These are phyloP conservation scores for Nevesoporus exiguus DNA, from an alignment of 768 basidiomycete genomes.

Conservation along the genomic window DNA sequence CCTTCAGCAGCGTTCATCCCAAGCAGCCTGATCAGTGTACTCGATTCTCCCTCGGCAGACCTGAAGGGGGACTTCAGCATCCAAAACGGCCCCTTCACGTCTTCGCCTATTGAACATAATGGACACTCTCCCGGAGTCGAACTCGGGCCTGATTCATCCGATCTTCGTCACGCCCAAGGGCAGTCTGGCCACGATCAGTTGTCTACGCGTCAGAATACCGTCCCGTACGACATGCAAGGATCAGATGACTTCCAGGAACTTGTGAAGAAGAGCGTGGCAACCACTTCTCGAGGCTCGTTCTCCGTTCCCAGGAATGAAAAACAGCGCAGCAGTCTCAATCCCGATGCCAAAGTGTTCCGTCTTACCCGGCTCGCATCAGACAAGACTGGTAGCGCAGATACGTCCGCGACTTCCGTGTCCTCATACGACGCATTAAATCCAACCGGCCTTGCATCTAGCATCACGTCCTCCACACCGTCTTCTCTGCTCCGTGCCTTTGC, in stretches of 20 bases:
- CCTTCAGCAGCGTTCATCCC: slow-evolving; percentile 53
- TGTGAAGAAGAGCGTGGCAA: slow-evolving; percentile 17
- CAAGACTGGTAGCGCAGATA: slow-evolving; percentile 12
- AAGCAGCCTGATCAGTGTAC: slow-evolving; percentile 42
- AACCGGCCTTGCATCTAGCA: slow-evolving; percentile 44
- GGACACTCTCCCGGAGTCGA: slow-evolving; percentile 27
- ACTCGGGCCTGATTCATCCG: slow-evolving; percentile 46
- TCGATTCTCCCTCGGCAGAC: slow-evolving; percentile 55
- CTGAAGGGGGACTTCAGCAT: slow-evolving; percentile 37
- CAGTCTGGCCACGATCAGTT: slow-evolving; percentile 17
- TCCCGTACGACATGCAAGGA: slow-evolving; percentile 32
- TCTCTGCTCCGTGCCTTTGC: slow-evolving; percentile 78
- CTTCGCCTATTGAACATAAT: slow-evolving; percentile 43
- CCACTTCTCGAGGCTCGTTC: slow-evolving; percentile 47
- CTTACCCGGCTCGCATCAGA: slow-evolving; percentile 34
- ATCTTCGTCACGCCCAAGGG: slow-evolving; percentile 33
- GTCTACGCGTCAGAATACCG: slow-evolving; percentile 30
- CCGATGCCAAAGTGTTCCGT: slow-evolving; percentile 82
- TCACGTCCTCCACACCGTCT: slow-evolving; percentile 41
- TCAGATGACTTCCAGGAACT: slow-evolving; percentile 15
- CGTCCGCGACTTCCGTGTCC: slow-evolving; percentile 6
- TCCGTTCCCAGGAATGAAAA: slow-evolving; percentile 43
- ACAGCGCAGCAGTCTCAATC: slow-evolving; percentile 71
- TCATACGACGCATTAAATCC: slow-evolving; percentile 60
- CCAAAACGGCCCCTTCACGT: slow-evolving; percentile 27